Percentiles rank a stretch among this genome's conserved stretches.
Evolutionary conservation across 192 early-diverging fungal species (phyloP).

Genomic region (Entomortierella chlamydospora): DNA sequence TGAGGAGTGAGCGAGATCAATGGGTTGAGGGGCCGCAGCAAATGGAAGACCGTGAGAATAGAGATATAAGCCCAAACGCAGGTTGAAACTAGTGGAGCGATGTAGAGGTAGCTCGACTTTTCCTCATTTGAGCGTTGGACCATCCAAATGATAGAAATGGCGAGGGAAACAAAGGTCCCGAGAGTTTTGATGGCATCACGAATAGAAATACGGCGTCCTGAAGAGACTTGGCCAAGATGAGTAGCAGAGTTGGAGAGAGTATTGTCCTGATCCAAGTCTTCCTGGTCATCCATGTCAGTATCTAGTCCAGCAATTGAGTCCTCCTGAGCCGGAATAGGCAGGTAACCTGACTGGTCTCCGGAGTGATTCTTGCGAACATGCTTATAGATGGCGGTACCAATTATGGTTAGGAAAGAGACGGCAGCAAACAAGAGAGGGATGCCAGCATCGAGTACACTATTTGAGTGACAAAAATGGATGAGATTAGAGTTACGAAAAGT

Average conservation of each 20-base stretch:
- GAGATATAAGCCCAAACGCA: constrained; percentile 44
- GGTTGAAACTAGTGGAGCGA: constrained; percentile 37
- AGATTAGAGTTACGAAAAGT: background rate
- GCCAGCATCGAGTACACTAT: constrained; percentile 47
- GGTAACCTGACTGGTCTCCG: constrained; percentile 40
- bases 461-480: background rate
- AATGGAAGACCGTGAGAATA: constrained; percentile 29
- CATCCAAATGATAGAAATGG: constrained; percentile 29
- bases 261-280: constrained; percentile 7
- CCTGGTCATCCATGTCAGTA: constrained; percentile 34
- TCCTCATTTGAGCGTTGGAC: constrained; percentile 23
- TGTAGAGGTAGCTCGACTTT: constrained; percentile 32
- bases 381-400: constrained; percentile 35
- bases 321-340: constrained; percentile 36
- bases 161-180: constrained; percentile 26
- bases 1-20: constrained; percentile 44
- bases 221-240: constrained; percentile 45
- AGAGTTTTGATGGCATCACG: constrained; percentile 39
- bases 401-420: constrained; percentile 17
- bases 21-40: constrained; percentile 49
- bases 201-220: constrained; percentile 39
- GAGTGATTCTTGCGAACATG: constrained; percentile 25
- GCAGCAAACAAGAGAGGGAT: constrained; percentile 30
- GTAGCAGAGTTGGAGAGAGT: background rate
- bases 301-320: constrained; percentile 25